Percentiles rank a stretch among this genome's conserved stretches.
These are phyloP conservation scores for Talaromyces marneffei DNA, from an alignment of 2,329 filamentous ascomycete species.

Conservation along the genomic window DNA sequence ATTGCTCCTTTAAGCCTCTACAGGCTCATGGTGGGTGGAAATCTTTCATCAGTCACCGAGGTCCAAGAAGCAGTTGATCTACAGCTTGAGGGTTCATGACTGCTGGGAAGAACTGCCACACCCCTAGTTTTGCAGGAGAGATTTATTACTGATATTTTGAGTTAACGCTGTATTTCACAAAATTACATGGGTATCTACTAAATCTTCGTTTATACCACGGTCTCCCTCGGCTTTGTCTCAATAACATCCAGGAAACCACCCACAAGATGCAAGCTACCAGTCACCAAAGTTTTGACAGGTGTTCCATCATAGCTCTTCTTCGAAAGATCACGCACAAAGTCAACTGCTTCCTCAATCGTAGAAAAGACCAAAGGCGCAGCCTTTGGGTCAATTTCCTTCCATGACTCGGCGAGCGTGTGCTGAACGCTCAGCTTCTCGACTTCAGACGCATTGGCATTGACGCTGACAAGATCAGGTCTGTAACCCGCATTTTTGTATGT, in stretches of 20 bases:
- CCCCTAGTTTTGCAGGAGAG: no score
- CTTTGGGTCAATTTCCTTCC: slow-evolving; percentile 51
- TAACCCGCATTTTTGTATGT: slow-evolving; percentile 58
- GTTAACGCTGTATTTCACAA: neutral
- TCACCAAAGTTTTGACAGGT: slow-evolving; percentile 62
- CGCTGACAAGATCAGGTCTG: slow-evolving; percentile 57
- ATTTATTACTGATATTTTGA: neutral
- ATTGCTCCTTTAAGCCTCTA: neutral
- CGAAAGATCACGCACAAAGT: slow-evolving; percentile 47
- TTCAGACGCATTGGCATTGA: slow-evolving; percentile 56
- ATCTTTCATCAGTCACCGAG: neutral
- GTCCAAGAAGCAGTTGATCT: neutral
- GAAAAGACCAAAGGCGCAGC: slow-evolving; percentile 52
- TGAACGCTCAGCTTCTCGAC: slow-evolving; percentile 61
- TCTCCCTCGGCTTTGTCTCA: slow-evolving; percentile 42
- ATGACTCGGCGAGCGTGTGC: slow-evolving; percentile 56
- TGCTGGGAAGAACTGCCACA: neutral
- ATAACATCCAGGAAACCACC: slow-evolving; percentile 71
- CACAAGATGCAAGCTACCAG: slow-evolving; percentile 78
- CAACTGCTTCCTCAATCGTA: slow-evolving; percentile 67
- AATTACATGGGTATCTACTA: neutral
- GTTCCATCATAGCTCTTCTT: slow-evolving; percentile 30
- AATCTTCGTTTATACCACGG: neutral
- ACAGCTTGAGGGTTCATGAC: neutral
- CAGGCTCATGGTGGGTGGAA: neutral